phyloP scores from a whole-genome alignment of 2,329 filamentous ascomycete species.

The Monosporascus sp. region DNA sequence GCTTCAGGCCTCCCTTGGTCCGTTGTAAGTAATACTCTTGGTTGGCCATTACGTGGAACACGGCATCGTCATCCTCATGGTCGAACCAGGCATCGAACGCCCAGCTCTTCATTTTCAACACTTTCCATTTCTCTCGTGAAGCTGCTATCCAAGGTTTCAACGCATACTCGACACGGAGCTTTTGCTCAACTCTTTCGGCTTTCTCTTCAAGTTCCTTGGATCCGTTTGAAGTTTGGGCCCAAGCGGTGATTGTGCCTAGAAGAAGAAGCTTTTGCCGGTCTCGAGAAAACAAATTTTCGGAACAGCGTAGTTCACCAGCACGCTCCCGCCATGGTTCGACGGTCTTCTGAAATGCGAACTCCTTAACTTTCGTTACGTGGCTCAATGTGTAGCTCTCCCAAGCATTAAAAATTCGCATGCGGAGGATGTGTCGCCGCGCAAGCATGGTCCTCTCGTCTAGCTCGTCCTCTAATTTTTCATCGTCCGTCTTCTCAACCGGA shows the following conservation, averaged over 20 bases:
- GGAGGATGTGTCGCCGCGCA: conserved; percentile 28
- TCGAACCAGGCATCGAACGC: conserved; percentile 6
- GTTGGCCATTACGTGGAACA: conserved; percentile 2
- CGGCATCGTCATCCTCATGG: conserved; percentile 1
- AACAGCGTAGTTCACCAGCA: background rate
- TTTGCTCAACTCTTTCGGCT: background rate
- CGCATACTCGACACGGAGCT: conserved; percentile 1
- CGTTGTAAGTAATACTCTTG: conserved; percentile 1
- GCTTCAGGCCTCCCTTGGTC: background rate
- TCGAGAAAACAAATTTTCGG: background rate
- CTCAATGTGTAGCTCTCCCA: conserved; percentile 25
- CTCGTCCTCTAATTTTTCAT: conserved; percentile 11
- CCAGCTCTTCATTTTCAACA: conserved; percentile 1
- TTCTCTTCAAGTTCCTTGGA: background rate
- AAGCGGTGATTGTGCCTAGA: background rate
- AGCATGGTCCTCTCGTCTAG: conserved; percentile 26
- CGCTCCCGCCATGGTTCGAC: conserved; percentile 7
- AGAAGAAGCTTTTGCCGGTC: background rate
- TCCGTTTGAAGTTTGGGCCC: background rate
- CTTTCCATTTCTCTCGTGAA: conserved; percentile 1
- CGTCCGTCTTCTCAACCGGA: conserved; percentile 4
- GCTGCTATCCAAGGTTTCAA: conserved; percentile 8
- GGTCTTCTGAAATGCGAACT: conserved; percentile 12
- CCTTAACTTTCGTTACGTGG: conserved; percentile 16
- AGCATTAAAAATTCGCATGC: conserved; percentile 28